Evolutionary conservation across 2,329 filamentous ascomycete species (phyloP), one percentile per base, ranked within the genome.

Genomic region (Xylariaceae sp.): DNA sequence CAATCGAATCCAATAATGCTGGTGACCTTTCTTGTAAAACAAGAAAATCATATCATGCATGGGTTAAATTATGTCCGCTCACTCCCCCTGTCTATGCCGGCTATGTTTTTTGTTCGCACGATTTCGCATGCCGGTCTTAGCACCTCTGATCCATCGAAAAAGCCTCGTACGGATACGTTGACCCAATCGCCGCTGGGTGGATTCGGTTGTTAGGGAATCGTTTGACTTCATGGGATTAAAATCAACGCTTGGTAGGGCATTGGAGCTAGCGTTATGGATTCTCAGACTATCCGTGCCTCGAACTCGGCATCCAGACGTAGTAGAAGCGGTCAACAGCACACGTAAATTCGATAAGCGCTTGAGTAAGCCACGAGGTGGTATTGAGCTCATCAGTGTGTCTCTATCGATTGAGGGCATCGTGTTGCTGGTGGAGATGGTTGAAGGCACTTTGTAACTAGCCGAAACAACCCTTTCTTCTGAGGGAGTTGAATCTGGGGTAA

Each of bases 1-100:
- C 47, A 58, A 61, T 60, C 55, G 60, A 62, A 66, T 65, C 62
- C 64, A 65, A 65, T 59, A 49, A 64, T 64, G 55, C 57, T 61
- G 59, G 59, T 53, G 53, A 32, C 44, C 8, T 43, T 53, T 54
- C 42, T 57, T 47, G 49, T 53, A 53, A 43, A 51, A 56, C 52
- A 51, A 57, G 40, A 53, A 45, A 52, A 43, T 39, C 43, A 52
- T 54, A 50, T 59, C 37, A 57, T 51, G 51, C 46, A 41, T 50
- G 12, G 42, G 34, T 35, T 39, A 51, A 46, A 51, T 32, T 52
- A 56, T 61, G 9, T 40, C 29, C 53, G 26, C 39, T 46, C 51
- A 2, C 47, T 48, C 60, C 4, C 47, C 41, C 47, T 29, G 41
- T 43, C 43, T 45, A 26, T 46, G 31, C 4, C 26, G 35, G 7